These are phyloP conservation scores for Zasmidium citrigriseum DNA, from an alignment of 2,329 filamentous ascomycete species.

Conservation along the genomic window DNA sequence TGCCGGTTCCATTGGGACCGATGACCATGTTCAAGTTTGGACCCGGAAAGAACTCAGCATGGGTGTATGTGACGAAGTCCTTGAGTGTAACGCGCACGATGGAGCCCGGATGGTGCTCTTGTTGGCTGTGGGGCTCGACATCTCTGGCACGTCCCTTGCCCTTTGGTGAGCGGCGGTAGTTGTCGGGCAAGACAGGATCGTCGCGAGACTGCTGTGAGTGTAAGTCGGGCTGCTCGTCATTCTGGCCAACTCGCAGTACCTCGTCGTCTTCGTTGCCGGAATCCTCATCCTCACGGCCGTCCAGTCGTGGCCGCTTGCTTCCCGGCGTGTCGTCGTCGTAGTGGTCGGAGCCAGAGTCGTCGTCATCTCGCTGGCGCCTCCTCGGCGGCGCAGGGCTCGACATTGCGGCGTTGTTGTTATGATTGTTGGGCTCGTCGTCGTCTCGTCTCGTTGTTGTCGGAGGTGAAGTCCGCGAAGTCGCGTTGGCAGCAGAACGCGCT, in stretches of 20 bases:
- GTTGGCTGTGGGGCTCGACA: constrained; percentile 6
- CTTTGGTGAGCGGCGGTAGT: constrained; percentile 35
- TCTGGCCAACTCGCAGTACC: constrained; percentile 8
- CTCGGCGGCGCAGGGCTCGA: constrained; percentile 17
- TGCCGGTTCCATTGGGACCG: constrained; percentile 96
- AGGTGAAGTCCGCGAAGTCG: background rate
- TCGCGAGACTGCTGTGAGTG: constrained; percentile 10
- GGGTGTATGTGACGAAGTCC: constrained; percentile 94
- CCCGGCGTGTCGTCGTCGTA: constrained; percentile 10
- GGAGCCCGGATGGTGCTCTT: constrained; percentile 67
- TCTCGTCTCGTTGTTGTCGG: background rate
- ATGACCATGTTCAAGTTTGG: constrained; percentile 98
- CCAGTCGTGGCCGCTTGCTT: constrained; percentile 20
- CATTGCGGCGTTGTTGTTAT: background rate
- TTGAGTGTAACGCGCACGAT: constrained; percentile 83
- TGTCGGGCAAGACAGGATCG: constrained; percentile 34
- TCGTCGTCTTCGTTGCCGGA: constrained; percentile 16
- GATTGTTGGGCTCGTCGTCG: background rate
- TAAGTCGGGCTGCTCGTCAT: background rate
- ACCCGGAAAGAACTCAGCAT: constrained; percentile 86
- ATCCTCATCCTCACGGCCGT: constrained; percentile 13
- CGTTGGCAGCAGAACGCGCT: no score
- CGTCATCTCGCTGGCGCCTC: constrained; percentile 17
- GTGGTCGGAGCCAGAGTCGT: constrained; percentile 11
- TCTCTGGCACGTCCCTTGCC: constrained; percentile 19